Evolutionary conservation across 352 stramenopile species (phyloP).

Genomic region (Plasmopara viticola): DNA sequence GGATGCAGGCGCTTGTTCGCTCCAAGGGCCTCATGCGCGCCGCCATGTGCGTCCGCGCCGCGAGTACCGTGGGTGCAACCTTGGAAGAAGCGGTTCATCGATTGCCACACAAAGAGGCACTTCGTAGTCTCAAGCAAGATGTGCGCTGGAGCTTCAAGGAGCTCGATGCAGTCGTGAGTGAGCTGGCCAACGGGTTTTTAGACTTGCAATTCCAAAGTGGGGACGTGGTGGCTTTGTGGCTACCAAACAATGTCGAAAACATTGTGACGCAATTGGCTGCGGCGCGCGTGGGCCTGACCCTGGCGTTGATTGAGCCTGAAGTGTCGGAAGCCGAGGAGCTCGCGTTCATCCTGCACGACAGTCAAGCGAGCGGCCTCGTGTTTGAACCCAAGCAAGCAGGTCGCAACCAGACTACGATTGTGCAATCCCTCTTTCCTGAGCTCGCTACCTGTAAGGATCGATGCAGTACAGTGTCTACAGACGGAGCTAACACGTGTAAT

Average conservation of each 20-base stretch:
- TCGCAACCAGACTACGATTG: conserved; percentile 67
- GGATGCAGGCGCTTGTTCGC: conserved; percentile 65
- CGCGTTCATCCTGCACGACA: conserved; percentile 79
- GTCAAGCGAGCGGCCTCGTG: conserved; percentile 65
- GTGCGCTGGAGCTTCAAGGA: conserved; percentile 84
- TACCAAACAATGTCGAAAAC: conserved; percentile 80
- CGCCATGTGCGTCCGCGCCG: conserved; percentile 31
- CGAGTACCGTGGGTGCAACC: conserved; percentile 57
- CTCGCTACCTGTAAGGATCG: conserved; percentile 54
- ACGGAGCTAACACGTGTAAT: neutral
- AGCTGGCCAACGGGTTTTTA: conserved; percentile 72
- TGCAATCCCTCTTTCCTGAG: conserved; percentile 68
- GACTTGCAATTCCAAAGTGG: conserved; percentile 59
- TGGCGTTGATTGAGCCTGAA: conserved; percentile 74
- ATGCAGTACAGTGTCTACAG: neutral
- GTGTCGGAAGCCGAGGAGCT: conserved; percentile 68
- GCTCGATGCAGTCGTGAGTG: conserved; percentile 63
- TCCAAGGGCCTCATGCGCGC: conserved; percentile 43
- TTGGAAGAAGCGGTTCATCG: conserved; percentile 71
- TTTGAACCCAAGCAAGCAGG: conserved; percentile 80
- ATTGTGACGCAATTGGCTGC: conserved; percentile 78
- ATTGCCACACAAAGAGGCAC: conserved; percentile 81
- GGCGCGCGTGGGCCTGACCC: conserved; percentile 76
- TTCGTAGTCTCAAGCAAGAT: conserved; percentile 79
- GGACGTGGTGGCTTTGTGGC: conserved; percentile 78